A percentile compares a stretch with the other conserved stretches of the same genome.
Conservation (phyloP, 768 basidiomycete genomes). For the Termitomyces sp. region DNA sequence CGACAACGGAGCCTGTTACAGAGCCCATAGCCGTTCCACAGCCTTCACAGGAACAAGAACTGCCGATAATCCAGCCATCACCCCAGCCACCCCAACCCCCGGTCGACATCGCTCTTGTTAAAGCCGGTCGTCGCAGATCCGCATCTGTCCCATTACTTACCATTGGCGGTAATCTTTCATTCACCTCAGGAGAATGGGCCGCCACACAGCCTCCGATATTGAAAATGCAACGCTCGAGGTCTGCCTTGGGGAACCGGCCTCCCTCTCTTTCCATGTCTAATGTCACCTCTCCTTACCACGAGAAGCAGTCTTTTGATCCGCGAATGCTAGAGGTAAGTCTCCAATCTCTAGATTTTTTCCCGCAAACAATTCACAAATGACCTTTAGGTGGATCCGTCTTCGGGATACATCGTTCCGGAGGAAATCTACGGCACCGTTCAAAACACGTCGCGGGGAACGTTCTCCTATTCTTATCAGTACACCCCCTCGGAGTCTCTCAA, state of each 20-base stretch:
- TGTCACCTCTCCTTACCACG: not conserved
- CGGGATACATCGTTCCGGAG: constrained; percentile 3
- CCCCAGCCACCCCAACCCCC: constrained; percentile 2
- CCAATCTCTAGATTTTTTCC: too few species aligned
- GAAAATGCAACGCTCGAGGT: constrained; percentile 15
- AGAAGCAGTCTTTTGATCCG: constrained; percentile 8
- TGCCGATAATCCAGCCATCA: not conserved
- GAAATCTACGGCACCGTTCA: constrained; percentile 10
- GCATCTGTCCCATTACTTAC: constrained; percentile 26
- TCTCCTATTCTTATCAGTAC: not conserved
- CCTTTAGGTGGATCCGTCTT: not conserved
- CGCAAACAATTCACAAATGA: not conserved
- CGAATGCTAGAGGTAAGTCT: constrained; percentile 8
- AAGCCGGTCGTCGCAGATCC: constrained; percentile 23
- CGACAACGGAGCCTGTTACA: not conserved
- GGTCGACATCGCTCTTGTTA: constrained; percentile 14
- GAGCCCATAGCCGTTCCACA: not conserved
- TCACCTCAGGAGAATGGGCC: constrained; percentile 3
- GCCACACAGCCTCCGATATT: constrained; percentile 2
- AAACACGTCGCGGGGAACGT: constrained; percentile 5
- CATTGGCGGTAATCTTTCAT: constrained; percentile 5
- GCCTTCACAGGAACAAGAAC: not conserved
- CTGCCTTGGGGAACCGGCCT: constrained; percentile 10
- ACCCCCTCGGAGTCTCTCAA: constrained; percentile 3
- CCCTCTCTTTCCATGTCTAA: not conserved